A percentile compares a stretch with the other conserved stretches of the same genome.
Conservation (phyloP, 306 rosid species). For the Geum urbanum region DNA sequence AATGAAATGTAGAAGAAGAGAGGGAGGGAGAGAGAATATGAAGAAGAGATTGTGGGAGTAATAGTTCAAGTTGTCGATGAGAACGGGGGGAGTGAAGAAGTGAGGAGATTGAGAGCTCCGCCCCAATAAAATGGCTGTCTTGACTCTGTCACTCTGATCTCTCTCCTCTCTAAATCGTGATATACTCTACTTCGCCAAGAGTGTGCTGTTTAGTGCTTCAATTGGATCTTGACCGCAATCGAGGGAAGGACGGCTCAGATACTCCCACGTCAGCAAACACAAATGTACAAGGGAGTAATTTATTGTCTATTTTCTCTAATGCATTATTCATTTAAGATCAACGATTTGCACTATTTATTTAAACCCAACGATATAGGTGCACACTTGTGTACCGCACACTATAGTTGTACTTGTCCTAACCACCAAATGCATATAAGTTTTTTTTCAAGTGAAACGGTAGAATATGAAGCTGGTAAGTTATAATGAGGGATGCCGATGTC, state of each 20-base stretch:
- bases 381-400: no score
- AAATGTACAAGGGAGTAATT: no score
- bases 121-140: constrained; percentile 17
- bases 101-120: constrained; percentile 41
- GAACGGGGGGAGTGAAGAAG: constrained; percentile 29
- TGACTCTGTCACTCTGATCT: background rate
- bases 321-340: no score
- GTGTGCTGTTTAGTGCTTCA: background rate
- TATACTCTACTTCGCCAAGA: background rate
- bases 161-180: background rate
- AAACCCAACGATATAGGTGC: no score
- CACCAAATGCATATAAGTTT: no score
- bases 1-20: background rate
- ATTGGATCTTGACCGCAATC: background rate
- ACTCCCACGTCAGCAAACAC: background rate
- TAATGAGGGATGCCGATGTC: no score
- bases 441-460: no score
- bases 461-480: no score
- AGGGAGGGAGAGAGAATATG: background rate
- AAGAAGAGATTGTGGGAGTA: background rate
- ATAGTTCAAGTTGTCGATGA: constrained; percentile 30
- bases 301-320: no score
- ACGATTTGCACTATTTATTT: no score
- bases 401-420: no score
- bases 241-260: background rate